Evolutionary conservation across 768 basidiomycete genomes (phyloP), one percentile per base, ranked within the genome.

Genomic region (Zangia roseola): DNA sequence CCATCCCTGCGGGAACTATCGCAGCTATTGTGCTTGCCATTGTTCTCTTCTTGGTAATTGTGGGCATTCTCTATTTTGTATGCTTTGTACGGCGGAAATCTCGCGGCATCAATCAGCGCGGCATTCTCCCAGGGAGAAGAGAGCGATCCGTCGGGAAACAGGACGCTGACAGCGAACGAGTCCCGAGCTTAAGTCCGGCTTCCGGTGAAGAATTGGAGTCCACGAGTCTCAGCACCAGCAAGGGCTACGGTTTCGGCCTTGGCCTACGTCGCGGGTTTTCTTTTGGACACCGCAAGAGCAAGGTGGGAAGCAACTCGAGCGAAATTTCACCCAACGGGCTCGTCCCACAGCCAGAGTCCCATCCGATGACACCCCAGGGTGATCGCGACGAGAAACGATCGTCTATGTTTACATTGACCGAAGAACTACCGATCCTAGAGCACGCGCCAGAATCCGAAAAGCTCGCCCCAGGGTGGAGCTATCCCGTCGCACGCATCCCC

Each of bases 11-110:
- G 51, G 84, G 86, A 36, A 82, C 85, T 2, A 80, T 87, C 45
- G 86, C 85, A 17, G 87, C 85, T 0, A 70, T 86, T 25, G 76
- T 74, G 10, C 71, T 89, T 2, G 84, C 80, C 3, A 74, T 75
- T 19, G 62, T 81, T 17, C 68, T 88, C 9, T 73, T 76, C 23
- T 70, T 81, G 56, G 45, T 84, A 24, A 50, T 82, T 5, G 49
- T 76, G 9, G 67, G 69, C 40, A 63, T 65, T 13, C 59, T 81
- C 2, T 74, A 75, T 52, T 78, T 69, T 54, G 70, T 74, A 49
- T 69, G 74, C 42, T 63, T 79, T 43, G 69, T 76, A 43, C 77
- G 82, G 10, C 78, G 81, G 13, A 78, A 75, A 12, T 57, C 60
- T 52, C 69, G 72, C 33, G 63, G 65, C 8, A 58, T 60, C 8